A percentile compares a stretch with the other conserved stretches of the same genome.
These are phyloP conservation scores for Naganishia vaughanmartiniae DNA, from an alignment of 768 basidiomycete genomes.

Conservation along the genomic window DNA sequence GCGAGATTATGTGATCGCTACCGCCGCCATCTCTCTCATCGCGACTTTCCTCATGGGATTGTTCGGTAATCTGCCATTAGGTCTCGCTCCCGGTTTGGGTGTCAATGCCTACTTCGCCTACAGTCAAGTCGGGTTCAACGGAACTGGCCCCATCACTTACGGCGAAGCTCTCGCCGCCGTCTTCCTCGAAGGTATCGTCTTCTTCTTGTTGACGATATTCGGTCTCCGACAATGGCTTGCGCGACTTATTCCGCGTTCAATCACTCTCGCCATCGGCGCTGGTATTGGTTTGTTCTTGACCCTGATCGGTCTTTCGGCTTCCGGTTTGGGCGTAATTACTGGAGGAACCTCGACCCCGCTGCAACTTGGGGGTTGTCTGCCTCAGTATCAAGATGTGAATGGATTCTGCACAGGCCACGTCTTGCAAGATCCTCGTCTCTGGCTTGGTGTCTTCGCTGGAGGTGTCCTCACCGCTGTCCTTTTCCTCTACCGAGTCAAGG, in stretches of 20 bases:
- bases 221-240: slow-evolving; percentile 88
- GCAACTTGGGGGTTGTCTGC: slow-evolving; percentile 69
- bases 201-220: slow-evolving; percentile 72
- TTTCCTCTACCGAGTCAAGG: slow-evolving; percentile 80
- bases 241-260: slow-evolving; percentile 80
- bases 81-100: slow-evolving; percentile 78
- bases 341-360: slow-evolving; percentile 70
- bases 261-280: slow-evolving; percentile 77
- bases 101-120: slow-evolving; percentile 75
- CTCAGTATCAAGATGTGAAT: slow-evolving; percentile 53
- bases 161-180: slow-evolving; percentile 78
- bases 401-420: slow-evolving; percentile 61
- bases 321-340: slow-evolving; percentile 72
- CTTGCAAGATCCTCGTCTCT: slow-evolving; percentile 72
- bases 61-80: slow-evolving; percentile 83
- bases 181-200: slow-evolving; percentile 85
- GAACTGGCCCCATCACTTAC: slow-evolving; percentile 67
- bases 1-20: slow-evolving; percentile 76
- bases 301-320: slow-evolving; percentile 70
- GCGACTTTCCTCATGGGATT: slow-evolving; percentile 78
- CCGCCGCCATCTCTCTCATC: slow-evolving; percentile 72
- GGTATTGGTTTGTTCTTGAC: slow-evolving; percentile 87
- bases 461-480: slow-evolving; percentile 74
- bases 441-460: slow-evolving; percentile 82
- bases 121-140: slow-evolving; percentile 78